These are phyloP conservation scores for Diplodia sapinea DNA, from an alignment of 2,329 filamentous ascomycete genomes.

Conservation along the genomic window DNA sequence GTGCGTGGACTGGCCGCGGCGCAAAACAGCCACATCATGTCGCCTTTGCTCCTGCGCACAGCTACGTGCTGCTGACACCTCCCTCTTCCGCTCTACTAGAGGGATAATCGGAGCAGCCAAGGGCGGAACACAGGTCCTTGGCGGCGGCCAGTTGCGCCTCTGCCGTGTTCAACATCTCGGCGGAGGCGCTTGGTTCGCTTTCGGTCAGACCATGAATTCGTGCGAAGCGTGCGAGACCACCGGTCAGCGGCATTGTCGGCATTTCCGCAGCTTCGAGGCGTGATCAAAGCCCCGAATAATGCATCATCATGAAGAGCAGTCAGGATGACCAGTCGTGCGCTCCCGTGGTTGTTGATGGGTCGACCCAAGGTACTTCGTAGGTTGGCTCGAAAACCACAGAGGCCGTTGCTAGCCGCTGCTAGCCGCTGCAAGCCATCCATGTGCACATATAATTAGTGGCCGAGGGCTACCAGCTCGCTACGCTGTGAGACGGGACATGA, in stretches of 20 bases:
- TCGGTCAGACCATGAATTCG: constrained; percentile 7
- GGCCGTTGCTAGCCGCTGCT: constrained; percentile 10
- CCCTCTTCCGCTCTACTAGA: constrained; percentile 16
- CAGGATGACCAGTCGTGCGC: background rate
- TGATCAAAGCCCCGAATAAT: background rate
- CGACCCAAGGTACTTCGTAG: too few species aligned
- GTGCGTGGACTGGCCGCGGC: constrained; percentile 6
- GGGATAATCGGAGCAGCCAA: constrained; percentile 18
- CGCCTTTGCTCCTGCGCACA: constrained; percentile 18
- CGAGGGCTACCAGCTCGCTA: background rate
- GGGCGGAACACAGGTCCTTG: constrained; percentile 19
- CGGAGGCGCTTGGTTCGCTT: constrained; percentile 12
- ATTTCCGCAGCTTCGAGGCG: background rate
- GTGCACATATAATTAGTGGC: background rate
- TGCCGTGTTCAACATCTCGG: background rate
- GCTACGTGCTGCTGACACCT: constrained; percentile 5
- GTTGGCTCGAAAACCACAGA: background rate
- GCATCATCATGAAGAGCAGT: background rate
- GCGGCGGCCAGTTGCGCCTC: background rate
- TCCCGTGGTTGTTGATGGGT: background rate
- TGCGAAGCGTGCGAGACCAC: background rate
- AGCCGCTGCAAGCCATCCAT: background rate
- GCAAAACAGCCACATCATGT: constrained; percentile 27
- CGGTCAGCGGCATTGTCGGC: background rate
- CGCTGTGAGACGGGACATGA: background rate